phyloP scores from a whole-genome alignment of 805 yeast species.

The Myxozyma udenii region DNA sequence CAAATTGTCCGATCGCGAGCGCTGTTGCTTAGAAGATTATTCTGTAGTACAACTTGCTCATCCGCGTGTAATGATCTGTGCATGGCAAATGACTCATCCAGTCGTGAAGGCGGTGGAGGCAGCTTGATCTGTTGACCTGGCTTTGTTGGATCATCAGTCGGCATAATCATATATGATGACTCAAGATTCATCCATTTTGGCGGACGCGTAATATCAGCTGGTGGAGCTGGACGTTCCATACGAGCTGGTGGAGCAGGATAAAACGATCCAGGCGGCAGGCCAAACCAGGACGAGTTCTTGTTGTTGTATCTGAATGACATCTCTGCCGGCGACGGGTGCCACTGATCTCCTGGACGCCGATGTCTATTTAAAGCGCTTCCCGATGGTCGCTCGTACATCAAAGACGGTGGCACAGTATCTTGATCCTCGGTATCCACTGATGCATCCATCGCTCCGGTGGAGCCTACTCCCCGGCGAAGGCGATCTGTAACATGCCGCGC shows the following conservation, averaged over 20 bases:
- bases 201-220: slow-evolving; percentile 20
- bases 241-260: slow-evolving; percentile 29
- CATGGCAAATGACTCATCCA: slow-evolving; percentile 9
- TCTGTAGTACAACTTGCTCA: slow-evolving; percentile 1
- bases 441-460: not conserved
- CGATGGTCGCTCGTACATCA: slow-evolving; percentile 21
- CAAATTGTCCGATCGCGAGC: slow-evolving; percentile 80
- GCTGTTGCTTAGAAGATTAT: slow-evolving; percentile 44
- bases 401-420: slow-evolving; percentile 24
- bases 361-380: not conserved
- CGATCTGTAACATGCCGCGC: not conserved
- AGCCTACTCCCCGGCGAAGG: not conserved
- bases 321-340: slow-evolving; percentile 27
- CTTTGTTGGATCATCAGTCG: not conserved
- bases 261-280: slow-evolving; percentile 23
- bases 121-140: slow-evolving; percentile 6
- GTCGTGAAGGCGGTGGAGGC: slow-evolving; percentile 25
- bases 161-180: slow-evolving; percentile 20
- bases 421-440: slow-evolving; percentile 12
- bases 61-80: not conserved
- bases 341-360: slow-evolving; percentile 13
- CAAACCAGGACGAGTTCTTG: slow-evolving; percentile 20
- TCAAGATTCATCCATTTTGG: slow-evolving; percentile 27
- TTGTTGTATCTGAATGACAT: slow-evolving; percentile 21
- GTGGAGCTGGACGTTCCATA: slow-evolving; percentile 27